phyloP scores from a whole-genome alignment of 75 land plant genomes.

The Pinus taeda region DNA sequence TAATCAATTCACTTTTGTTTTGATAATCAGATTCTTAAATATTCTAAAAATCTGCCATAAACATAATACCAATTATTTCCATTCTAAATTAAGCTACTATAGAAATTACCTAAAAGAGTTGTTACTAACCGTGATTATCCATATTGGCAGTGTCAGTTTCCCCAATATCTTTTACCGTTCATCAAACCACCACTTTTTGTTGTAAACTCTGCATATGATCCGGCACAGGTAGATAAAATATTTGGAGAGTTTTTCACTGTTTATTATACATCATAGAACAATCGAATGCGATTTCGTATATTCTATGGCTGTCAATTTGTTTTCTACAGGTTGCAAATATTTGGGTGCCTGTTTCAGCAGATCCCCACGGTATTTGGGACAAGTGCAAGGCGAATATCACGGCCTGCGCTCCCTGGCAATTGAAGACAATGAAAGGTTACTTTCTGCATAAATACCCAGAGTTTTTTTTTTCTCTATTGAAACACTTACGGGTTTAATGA shows the following conservation, averaged over 20 bases:
- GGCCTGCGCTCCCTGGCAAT: background rate
- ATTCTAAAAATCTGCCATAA: no score
- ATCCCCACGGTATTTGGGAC: background rate
- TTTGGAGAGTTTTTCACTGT: background rate
- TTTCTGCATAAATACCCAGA: background rate
- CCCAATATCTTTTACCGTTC: conserved; percentile 40
- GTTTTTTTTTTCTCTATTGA: no score
- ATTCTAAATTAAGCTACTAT: no score
- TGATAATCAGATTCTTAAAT: no score
- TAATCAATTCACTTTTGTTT: no score
- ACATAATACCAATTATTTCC: no score
- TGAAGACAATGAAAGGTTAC: background rate
- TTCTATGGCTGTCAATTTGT: background rate
- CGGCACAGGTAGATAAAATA: conserved; percentile 41
- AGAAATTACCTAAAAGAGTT: background rate
- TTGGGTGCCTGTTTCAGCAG: background rate
- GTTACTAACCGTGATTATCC: background rate
- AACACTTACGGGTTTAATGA: no score
- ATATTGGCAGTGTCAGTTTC: conserved; percentile 73
- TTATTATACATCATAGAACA: background rate
- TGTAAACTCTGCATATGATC: conserved; percentile 72
- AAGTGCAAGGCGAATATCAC: background rate
- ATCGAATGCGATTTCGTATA: background rate
- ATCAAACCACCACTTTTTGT: conserved; percentile 59
- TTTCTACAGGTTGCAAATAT: background rate